Evolutionary conservation across 345 rosid species (phyloP).

Genomic region (Carallia pectinifolia): DNA sequence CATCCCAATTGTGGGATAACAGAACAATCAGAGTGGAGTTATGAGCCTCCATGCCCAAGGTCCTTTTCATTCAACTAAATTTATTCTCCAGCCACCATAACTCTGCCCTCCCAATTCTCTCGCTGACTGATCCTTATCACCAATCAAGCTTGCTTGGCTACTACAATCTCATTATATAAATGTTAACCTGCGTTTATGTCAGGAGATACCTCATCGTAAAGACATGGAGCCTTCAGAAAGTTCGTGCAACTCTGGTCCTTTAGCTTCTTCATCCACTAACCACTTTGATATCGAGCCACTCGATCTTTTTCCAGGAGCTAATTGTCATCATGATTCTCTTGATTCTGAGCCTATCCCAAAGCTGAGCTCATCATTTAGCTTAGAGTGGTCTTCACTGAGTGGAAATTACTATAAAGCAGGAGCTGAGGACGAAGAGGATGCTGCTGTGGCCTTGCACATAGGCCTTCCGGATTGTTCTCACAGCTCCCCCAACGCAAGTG

Average conservation of each 20-base stretch:
- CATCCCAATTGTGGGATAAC: constrained; percentile 48
- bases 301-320: constrained; percentile 44
- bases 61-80: constrained; percentile 73
- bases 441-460: constrained; percentile 59
- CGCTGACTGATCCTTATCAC: constrained; percentile 15
- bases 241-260: constrained; percentile 23
- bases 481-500: constrained; percentile 10
- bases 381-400: constrained; percentile 6
- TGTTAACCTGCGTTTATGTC: constrained; percentile 7
- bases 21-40: constrained; percentile 54
- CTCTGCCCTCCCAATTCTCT: constrained; percentile 32
- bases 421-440: constrained; percentile 39
- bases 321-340: constrained; percentile 8
- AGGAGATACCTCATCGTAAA: not conserved
- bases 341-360: constrained; percentile 28
- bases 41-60: constrained; percentile 48
- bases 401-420: constrained; percentile 24
- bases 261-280: constrained; percentile 28
- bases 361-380: constrained; percentile 25
- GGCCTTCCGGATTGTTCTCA: constrained; percentile 62
- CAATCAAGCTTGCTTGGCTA: constrained; percentile 15
- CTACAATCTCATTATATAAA: constrained; percentile 15
- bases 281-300: constrained; percentile 39
- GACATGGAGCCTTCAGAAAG: constrained; percentile 37
- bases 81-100: constrained; percentile 62